Evolutionary conservation across 352 stramenopile genomes (phyloP).

Genomic region (Pythium aquatile): DNA sequence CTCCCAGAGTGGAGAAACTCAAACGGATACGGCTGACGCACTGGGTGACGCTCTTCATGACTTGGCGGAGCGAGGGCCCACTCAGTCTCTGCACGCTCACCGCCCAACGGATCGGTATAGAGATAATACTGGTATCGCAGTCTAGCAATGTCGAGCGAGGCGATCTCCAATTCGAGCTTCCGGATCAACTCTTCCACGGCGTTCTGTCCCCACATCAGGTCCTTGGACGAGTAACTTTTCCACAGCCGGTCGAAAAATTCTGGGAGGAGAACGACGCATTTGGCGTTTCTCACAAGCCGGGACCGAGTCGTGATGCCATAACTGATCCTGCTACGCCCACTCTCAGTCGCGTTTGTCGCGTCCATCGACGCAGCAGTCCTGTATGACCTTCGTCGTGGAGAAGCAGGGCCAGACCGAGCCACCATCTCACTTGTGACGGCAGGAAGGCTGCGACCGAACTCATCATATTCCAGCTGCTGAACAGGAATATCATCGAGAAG

Average conservation of each 20-base stretch:
- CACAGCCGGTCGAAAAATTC: conserved; percentile 86
- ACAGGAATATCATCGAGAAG: conserved; percentile 77
- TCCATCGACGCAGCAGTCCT: conserved; percentile 44
- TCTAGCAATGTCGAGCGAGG: conserved; percentile 67
- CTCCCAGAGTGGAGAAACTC: conserved; percentile 70
- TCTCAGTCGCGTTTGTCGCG: conserved; percentile 67
- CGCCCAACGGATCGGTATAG: conserved; percentile 74
- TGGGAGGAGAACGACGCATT: conserved; percentile 79
- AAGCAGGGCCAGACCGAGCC: conserved; percentile 26
- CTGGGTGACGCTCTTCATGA: conserved; percentile 36
- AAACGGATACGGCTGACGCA: conserved; percentile 47
- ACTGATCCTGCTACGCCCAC: conserved; percentile 62
- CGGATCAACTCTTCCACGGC: conserved; percentile 73
- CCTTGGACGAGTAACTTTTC: conserved; percentile 74
- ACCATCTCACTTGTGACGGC: conserved; percentile 49
- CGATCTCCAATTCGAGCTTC: conserved; percentile 73
- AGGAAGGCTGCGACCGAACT: conserved; percentile 75
- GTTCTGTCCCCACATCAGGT: conserved; percentile 75
- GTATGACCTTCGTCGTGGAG: conserved; percentile 36
- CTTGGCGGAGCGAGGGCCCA: conserved; percentile 38
- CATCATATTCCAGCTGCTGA: conserved; percentile 76
- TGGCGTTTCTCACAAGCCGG: conserved; percentile 68
- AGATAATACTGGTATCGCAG: conserved; percentile 82
- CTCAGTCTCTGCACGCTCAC: conserved; percentile 49
- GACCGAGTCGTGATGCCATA: conserved; percentile 76